These are phyloP conservation scores for Talaromyces ruber DNA, from an alignment of 495 filamentous ascomycete species.

Conservation along the genomic window DNA sequence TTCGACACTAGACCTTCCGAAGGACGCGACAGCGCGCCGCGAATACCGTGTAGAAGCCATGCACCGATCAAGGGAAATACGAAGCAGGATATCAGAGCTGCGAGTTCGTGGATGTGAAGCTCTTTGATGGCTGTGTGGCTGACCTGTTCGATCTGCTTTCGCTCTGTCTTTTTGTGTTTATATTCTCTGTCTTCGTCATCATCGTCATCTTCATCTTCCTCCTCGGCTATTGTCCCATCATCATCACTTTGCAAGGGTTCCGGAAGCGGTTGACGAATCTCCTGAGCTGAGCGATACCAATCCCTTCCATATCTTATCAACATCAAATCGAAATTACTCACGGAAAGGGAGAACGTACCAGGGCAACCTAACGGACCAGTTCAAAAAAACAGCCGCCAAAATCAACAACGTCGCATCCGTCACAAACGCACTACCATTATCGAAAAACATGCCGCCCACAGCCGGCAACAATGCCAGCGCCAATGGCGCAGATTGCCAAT, in stretches of 20 bases:
- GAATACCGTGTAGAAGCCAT: conserved; percentile 68
- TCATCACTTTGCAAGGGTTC: conserved; percentile 22
- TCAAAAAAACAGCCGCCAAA: conserved; percentile 76
- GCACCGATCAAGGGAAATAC: conserved; percentile 67
- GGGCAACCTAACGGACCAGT: conserved; percentile 86
- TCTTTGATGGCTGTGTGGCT: conserved; percentile 42
- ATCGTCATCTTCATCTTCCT: conserved; percentile 35
- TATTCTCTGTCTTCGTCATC: conserved; percentile 32
- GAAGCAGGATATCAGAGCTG: conserved; percentile 72
- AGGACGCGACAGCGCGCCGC: conserved; percentile 66
- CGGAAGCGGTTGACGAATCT: conserved; percentile 40
- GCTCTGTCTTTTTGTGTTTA: conserved; percentile 6
- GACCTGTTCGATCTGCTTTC: conserved; percentile 6
- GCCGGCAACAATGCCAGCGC: conserved; percentile 79
- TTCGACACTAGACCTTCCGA: conserved; percentile 83
- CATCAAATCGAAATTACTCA: conserved; percentile 1
- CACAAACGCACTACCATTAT: conserved; percentile 70
- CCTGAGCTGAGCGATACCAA: conserved; percentile 82
- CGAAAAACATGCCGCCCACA: conserved; percentile 73
- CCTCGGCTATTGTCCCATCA: conserved; percentile 39
- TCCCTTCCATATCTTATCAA: conserved; percentile 45
- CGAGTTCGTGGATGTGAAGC: conserved; percentile 63
- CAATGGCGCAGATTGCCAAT: conserved; percentile 72
- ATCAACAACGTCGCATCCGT: conserved; percentile 78
- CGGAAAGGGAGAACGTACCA: conserved; percentile 48